phyloP scores from a whole-genome alignment of 805 yeast genomes.

The Barnettozyma populi region DNA sequence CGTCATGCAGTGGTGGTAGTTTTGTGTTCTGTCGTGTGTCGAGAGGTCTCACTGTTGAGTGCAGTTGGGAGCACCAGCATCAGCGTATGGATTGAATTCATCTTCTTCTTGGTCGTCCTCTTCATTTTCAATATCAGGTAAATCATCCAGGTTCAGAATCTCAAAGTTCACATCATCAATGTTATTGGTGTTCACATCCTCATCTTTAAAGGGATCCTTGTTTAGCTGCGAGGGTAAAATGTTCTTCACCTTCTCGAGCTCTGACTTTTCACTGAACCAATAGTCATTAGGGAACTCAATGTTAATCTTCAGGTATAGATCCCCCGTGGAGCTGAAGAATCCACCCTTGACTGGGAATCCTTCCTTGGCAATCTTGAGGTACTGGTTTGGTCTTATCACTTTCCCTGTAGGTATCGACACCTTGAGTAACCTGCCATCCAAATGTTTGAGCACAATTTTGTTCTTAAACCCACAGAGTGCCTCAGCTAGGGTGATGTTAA shows the following conservation, averaged over 20 bases:
- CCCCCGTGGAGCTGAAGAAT: constrained; percentile 42
- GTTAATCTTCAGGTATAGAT: constrained; percentile 61
- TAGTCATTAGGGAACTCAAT: constrained; percentile 80
- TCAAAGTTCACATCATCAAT: constrained; percentile 26
- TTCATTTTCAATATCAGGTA: constrained; percentile 23
- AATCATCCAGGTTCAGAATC: constrained; percentile 20
- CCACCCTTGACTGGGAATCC: constrained; percentile 69
- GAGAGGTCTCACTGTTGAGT: constrained; percentile 30
- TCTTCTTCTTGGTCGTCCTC: constrained; percentile 13
- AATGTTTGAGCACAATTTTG: constrained; percentile 56
- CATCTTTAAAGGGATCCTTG: constrained; percentile 8
- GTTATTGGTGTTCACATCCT: constrained; percentile 25
- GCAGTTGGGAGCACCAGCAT: constrained; percentile 31
- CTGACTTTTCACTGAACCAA: constrained; percentile 77
- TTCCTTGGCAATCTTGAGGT: constrained; percentile 56
- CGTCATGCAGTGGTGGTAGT: neutral
- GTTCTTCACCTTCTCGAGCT: constrained; percentile 46
- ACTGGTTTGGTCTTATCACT: constrained; percentile 75
- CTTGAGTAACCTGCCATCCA: constrained; percentile 73
- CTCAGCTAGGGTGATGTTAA: constrained; percentile 65
- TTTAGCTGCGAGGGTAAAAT: constrained; percentile 40
- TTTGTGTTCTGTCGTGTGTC: neutral
- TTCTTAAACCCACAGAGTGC: constrained; percentile 78
- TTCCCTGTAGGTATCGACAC: constrained; percentile 69
- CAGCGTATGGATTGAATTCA: constrained; percentile 6